These are phyloP conservation scores for Saccharomyces kudriavzevii DNA, from an alignment of 805 yeast genomes.

Conservation along the genomic window DNA sequence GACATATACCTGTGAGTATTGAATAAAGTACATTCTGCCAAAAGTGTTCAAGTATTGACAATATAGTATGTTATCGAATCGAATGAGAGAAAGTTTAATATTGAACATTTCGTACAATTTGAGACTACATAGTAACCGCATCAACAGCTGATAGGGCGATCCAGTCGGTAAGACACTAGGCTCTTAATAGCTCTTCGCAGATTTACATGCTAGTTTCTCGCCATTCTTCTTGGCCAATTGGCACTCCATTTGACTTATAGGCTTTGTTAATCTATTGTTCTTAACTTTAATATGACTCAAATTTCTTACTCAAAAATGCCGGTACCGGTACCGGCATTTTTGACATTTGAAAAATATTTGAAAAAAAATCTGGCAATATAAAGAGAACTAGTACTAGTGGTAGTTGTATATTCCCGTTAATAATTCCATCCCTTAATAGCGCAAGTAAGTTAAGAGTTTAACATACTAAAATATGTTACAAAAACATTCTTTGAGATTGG, in stretches of 20 bases:
- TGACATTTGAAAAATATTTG: neutral
- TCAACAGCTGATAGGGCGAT: constrained; percentile 12
- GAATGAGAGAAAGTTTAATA: too few relatives aligned
- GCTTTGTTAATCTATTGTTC: neutral
- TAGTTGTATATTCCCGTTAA: neutral
- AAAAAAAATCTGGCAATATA: neutral
- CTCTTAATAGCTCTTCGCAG: neutral
- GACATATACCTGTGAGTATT: too few relatives aligned
- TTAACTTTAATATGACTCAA: neutral
- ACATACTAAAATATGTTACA: constrained; percentile 7
- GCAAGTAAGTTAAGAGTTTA: neutral
- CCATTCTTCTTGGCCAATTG: neutral
- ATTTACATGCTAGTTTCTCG: neutral
- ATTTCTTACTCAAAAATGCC: too few relatives aligned
- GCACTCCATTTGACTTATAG: too few relatives aligned
- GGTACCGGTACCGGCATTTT: constrained; percentile 8
- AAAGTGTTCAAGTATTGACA: neutral
- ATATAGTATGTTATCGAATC: neutral
- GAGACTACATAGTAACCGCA: constrained; percentile 2
- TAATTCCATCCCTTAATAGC: neutral
- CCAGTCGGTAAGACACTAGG: too few relatives aligned
- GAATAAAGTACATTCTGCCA: too few relatives aligned
- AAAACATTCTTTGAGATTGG: constrained; percentile 4
- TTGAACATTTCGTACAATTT: neutral
- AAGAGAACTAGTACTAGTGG: neutral